Evolutionary conservation across 345 rosid species (phyloP).

Genomic region (Diplotaxis tenuifolia): DNA sequence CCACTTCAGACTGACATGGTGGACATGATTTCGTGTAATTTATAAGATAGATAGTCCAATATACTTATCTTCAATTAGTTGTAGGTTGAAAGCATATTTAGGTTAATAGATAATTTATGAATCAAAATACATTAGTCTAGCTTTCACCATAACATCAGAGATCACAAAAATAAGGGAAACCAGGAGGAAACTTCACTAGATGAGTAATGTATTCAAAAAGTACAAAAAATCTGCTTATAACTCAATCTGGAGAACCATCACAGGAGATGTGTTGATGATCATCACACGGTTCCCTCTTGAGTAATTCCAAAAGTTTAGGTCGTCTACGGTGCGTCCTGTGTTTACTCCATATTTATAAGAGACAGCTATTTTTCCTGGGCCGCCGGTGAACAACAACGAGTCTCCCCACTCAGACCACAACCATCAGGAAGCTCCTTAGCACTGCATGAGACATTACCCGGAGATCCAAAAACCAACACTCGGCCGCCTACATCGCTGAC

Average conservation of each 20-base stretch:
- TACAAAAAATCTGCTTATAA: no score
- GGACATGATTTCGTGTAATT: no score
- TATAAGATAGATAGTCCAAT: no score
- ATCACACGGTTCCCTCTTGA: background rate
- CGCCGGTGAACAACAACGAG: background rate
- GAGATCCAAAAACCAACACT: background rate
- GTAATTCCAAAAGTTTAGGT: background rate
- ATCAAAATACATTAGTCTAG: no score
- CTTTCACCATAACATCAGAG: no score
- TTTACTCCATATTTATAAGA: background rate
- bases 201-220: no score
- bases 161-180: no score
- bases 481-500: background rate
- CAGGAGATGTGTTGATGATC: background rate
- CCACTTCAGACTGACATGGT: no score
- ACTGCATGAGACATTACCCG: background rate
- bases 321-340: background rate
- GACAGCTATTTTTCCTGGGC: background rate
- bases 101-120: no score
- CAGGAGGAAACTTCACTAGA: background rate
- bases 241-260: background rate
- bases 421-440: conserved; percentile 1
- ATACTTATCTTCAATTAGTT: no score
- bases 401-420: conserved; percentile 1
- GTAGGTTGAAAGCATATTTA: no score